These are phyloP conservation scores for Epichloe brachyelytri DNA, from an alignment of 2,329 filamentous ascomycete genomes.

Conservation along the genomic window DNA sequence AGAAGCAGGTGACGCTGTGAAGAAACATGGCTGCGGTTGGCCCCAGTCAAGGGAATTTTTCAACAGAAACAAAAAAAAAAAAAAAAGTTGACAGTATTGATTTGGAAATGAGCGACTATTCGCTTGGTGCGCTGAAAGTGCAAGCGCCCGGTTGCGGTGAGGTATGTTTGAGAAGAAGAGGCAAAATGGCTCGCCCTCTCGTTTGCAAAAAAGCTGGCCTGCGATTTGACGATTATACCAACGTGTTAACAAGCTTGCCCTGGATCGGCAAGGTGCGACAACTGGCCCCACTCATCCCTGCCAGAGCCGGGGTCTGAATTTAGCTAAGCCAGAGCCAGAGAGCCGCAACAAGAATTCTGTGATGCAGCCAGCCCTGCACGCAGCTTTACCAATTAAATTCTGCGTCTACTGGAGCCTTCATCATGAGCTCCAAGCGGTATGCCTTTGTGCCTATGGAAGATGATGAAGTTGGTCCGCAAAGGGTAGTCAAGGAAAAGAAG, in stretches of 20 bases:
- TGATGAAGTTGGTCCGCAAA: slow-evolving; percentile 43
- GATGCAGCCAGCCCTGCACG: too few species aligned
- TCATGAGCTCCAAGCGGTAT: slow-evolving; percentile 47
- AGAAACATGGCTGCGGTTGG: slow-evolving; percentile 35
- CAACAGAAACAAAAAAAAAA: not conserved
- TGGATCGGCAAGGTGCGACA: not conserved
- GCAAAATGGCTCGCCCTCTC: not conserved
- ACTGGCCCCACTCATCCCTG: too few species aligned
- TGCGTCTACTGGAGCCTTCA: not conserved
- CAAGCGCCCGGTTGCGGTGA: slow-evolving; percentile 4
- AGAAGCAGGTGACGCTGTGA: slow-evolving; percentile 32
- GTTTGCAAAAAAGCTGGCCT: not conserved
- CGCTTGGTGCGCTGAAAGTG: slow-evolving; percentile 1
- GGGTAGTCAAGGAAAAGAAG: slow-evolving; percentile 37
- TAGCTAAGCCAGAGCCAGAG: too few species aligned
- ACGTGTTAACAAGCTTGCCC: slow-evolving; percentile 22
- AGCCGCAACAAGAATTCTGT: too few species aligned
- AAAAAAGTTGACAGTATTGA: not conserved
- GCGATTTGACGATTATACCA: slow-evolving; percentile 13
- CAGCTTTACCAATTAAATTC: not conserved
- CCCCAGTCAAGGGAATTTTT: slow-evolving; percentile 6
- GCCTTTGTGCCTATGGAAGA: slow-evolving; percentile 56
- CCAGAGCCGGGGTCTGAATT: too few species aligned
- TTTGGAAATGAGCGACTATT: not conserved
- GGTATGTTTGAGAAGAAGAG: not conserved